Evolutionary conservation across 2,329 filamentous ascomycete genomes (phyloP), one percentile per base, ranked within the genome.

Genomic region (Exophiala sp.): DNA sequence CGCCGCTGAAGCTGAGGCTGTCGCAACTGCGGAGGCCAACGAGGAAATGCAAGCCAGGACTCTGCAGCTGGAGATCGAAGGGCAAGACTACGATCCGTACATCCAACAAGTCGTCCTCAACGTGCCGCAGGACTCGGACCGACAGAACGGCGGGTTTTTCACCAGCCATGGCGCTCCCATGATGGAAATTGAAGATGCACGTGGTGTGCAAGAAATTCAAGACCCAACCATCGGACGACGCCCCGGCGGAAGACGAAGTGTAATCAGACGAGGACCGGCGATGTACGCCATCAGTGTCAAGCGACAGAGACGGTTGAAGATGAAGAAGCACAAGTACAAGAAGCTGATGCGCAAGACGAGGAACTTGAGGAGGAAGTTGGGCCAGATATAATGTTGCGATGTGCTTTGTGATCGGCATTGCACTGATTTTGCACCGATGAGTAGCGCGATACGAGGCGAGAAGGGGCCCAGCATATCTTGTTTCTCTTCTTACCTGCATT

Each of bases 261-360:
- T 57, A 49, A 50, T 55, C 16, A 67, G 50, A 69, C 73, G 58
- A 60, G 62, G 59, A 63, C 67, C 67, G 46, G 64, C 68, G 53
- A 90, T 95, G 84, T 73, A 83, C 54, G 80, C 88, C 57, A 88
- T 98, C 66, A 95, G 88, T 65, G 91, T 96, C 61, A 89, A 85
- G 77, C 80, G 93, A 69, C 88, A 95, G 71, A 78, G 89, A 66
- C 94, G 93, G 74, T 74, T 96, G 65, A 95, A 89, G 81, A 98
- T 98, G 90, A 98, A 98, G 86, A 98, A 97, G 81, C 91, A 97
- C 80, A 98, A 98, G 83, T 95, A 95, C 73, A 97, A 96, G 89
- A 98, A 98, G 81, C 76, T 97, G 61, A 89, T 95, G 86, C 87
- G 85, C 77, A 80, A 82, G 70, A 96, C 91, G 65, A 82, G 91